Base-by-base conservation (phyloP, 306 rosid species). In the Vachellia pachyceras region DNA sequence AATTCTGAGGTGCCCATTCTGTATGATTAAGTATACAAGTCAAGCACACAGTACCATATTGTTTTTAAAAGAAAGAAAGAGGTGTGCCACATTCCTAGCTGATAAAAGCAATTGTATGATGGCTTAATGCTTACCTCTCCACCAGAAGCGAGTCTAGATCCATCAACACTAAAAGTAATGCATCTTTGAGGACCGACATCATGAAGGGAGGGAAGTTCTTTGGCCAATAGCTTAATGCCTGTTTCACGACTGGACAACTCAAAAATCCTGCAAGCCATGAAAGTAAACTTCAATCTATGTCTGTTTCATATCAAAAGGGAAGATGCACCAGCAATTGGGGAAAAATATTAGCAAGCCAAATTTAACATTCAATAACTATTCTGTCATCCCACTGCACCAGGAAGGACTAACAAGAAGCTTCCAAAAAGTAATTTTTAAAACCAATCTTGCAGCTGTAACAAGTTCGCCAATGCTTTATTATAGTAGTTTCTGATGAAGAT, bases 1-100 rank as follows among this genome's bases (percentile, higher is more conserved):
- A 80, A 93, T 91, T 88, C 94, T 90, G 84, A 95, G 83, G 92
- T 88, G 90, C 75, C 99, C 98, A 82, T 95, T 91, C 98, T 95
- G 73, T 57, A 71, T 80, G 47, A 76, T 82, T 79, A 49, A 83
- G 52, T 67, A 79, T 25, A 61, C 12, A 86, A 78, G 67, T 83
- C 54, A 88, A 86, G 64, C 52, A 74, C 40, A 79, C 58, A n/a
- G 39, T 76, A 77, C 25, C 66, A 22, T 55, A 64, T 60, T 71
- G 52, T 42, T 22, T n/a, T 5, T 18, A 54, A 54, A 25, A n/a
- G 18, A 50, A 50, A 17, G 8, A 52, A 18, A 52, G 8, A 61
- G 67, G 61, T 71, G 78, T 17, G 12, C 29, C 39, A 58, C 29
- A 58, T 13, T 37, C 44, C 50, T 39, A 52, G 29, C 49, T 77